A percentile compares a stretch with the other conserved stretches of the same genome.
phyloP scores from a whole-genome alignment of 2,329 filamentous ascomycete species.

The Alternaria hordeiaustralica region DNA sequence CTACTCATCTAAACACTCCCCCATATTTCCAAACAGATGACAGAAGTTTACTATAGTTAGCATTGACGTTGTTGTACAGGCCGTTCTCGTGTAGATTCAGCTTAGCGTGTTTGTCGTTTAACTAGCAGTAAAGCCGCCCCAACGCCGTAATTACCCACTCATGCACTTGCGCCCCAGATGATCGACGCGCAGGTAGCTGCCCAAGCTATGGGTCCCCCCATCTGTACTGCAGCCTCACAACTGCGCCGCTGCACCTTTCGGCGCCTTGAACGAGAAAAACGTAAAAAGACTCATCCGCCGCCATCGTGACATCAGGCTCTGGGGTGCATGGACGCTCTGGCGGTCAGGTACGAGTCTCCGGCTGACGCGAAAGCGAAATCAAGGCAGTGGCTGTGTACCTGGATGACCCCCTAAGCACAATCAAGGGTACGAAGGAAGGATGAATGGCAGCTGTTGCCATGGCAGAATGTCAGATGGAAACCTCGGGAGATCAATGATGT shows the following conservation, averaged over 20 bases:
- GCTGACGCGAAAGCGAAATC: neutral
- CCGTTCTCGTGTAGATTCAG: neutral
- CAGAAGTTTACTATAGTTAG: neutral
- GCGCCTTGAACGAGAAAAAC: neutral
- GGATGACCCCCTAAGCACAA: neutral
- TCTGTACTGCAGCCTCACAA: neutral
- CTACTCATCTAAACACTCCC: neutral
- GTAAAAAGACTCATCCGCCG: neutral
- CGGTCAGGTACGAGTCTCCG: neutral
- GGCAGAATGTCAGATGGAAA: neutral
- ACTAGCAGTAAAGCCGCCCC: neutral
- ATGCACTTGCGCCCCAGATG: neutral
- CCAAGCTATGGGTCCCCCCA: neutral
- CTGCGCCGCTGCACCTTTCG: neutral
- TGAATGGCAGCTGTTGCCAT: neutral
- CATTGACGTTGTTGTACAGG: neutral
- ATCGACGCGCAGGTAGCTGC: neutral
- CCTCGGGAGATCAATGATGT: neutral
- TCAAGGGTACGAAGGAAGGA: neutral
- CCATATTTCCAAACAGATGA: neutral
- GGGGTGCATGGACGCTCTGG: neutral
- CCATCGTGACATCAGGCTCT: neutral
- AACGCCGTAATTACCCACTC: neutral
- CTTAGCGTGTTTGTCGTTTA: neutral
- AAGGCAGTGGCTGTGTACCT: neutral